Evolutionary conservation across 495 filamentous ascomycete genomes (phyloP).

Genomic region (Penicillium mononematosum): DNA sequence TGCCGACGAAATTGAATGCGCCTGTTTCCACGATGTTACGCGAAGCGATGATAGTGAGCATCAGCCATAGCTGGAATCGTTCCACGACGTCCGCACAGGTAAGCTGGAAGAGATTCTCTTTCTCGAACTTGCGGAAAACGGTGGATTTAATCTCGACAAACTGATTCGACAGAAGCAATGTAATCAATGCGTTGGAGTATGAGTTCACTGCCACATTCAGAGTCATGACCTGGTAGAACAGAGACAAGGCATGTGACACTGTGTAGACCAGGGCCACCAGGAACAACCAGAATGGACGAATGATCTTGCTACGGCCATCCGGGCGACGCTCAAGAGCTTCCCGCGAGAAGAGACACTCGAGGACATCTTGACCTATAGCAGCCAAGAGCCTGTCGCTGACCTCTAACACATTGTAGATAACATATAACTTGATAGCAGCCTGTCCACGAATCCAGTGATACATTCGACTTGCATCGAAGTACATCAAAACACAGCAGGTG

Average conservation of each 20-base stretch:
- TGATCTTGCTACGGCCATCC: conserved; percentile 88
- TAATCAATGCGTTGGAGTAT: conserved; percentile 93
- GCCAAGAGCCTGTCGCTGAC: conserved; percentile 82
- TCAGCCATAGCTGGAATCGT: conserved; percentile 95
- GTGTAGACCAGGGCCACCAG: conserved; percentile 83
- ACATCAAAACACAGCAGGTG: conserved; percentile 83
- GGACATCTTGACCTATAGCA: conserved; percentile 90
- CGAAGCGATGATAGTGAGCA: conserved; percentile 91
- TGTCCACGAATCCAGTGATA: conserved; percentile 97
- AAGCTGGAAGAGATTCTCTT: conserved; percentile 95
- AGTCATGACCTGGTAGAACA: conserved; percentile 97
- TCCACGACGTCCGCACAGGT: conserved; percentile 97
- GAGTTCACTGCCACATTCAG: conserved; percentile 98
- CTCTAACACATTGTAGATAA: conserved; percentile 96
- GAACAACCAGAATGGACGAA: conserved; percentile 89
- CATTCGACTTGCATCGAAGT: conserved; percentile 93
- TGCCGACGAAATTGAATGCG: conserved; percentile 43
- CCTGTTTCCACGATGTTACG: conserved; percentile 95
- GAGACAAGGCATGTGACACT: conserved; percentile 75
- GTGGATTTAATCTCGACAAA: conserved; percentile 98
- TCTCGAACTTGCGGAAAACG: conserved; percentile 97
- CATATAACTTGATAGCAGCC: conserved; percentile 95
- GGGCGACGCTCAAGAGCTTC: conserved; percentile 86
- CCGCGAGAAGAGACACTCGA: conserved; percentile 90
- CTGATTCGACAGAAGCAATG: conserved; percentile 88